Evolutionary conservation across 345 rosid species (phyloP).

Genomic region (Iberis pinnata): DNA sequence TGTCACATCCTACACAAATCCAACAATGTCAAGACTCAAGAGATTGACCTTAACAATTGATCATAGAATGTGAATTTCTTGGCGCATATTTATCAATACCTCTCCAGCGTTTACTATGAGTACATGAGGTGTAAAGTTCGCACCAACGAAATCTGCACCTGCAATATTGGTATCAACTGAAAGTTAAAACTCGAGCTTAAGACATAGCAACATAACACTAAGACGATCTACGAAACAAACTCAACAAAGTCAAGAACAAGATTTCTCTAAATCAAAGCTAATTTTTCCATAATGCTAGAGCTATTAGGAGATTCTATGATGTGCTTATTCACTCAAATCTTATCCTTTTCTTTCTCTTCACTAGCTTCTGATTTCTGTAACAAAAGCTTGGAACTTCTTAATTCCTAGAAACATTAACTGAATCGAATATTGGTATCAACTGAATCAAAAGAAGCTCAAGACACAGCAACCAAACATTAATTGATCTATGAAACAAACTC

Average conservation of each 20-base stretch:
- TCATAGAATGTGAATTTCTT: neutral
- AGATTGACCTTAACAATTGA: neutral
- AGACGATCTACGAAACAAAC: neutral
- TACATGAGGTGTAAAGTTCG: conserved; percentile 84
- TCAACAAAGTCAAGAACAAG: neutral
- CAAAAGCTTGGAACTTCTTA: neutral
- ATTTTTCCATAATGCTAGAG: too few relatives aligned
- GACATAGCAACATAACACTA: neutral
- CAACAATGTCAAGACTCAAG: neutral
- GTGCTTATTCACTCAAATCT: too few relatives aligned
- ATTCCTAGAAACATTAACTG: too few relatives aligned
- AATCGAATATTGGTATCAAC: too few relatives aligned
- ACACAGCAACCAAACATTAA: too few relatives aligned
- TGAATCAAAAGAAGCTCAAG: too few relatives aligned
- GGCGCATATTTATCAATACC: too few relatives aligned
- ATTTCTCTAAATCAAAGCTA: neutral
- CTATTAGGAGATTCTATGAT: too few relatives aligned
- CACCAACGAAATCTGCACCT: conserved; percentile 58
- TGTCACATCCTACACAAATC: conserved; percentile 60
- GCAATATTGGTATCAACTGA: conserved; percentile 15
- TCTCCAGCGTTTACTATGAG: conserved; percentile 77
- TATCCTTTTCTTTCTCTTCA: neutral
- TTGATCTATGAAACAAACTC: too few relatives aligned
- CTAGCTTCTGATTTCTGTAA: conserved; percentile 1
- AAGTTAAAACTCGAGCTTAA: neutral